Base-by-base conservation (phyloP, 345 rosid genomes). In the Murraya koenigii region DNA sequence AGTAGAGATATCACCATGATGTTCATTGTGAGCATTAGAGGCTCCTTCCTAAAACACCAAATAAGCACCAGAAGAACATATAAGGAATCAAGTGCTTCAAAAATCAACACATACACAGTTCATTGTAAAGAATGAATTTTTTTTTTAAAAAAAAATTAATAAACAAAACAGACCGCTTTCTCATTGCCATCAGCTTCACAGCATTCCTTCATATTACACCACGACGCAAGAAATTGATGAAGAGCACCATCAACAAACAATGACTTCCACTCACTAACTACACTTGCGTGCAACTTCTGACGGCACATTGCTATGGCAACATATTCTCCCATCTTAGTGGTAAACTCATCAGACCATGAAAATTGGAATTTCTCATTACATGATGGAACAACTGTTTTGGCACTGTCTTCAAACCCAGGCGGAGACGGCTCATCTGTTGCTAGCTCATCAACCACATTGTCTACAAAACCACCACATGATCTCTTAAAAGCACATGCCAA, bases 221-320 rank as follows among this genome's bases (percentile, higher is more conserved):
- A 64, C 49, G 87, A 87, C 74, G 64, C 68, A 76, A 88, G 75
- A 77, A 84, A 86, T 32, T 81, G 82, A 52, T 76, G 79, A 68
- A 94, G 85, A 85, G 64, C 71, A 72, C 64, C 81, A 82, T 81
- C 74, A 77, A 85, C 58, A 71, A 88, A 85, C 59, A 75, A 75
- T 54, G 88, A 83, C 82, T 84, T 89, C 90, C 94, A 97, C 72
- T 88, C 92, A 58, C 80, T 83, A 67, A 90, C 82, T 61, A 87
- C 91, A 84, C 78, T 86, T 78, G 85, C 88, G 80, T 91, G 94
- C 90, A 97, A 85, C 86, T 87, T 90, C 85, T 93, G 96, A 82
- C 95, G 87, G 84, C 88, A 93, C 81, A 94, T 62, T 77, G 98
- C 97, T 75, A 65, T 78, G 83, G 92, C 84, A 78, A 88, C 84